Percentiles rank a stretch among this genome's conserved stretches.
Conservation (phyloP, 768 basidiomycete species). For the Mycena vulgaris region DNA sequence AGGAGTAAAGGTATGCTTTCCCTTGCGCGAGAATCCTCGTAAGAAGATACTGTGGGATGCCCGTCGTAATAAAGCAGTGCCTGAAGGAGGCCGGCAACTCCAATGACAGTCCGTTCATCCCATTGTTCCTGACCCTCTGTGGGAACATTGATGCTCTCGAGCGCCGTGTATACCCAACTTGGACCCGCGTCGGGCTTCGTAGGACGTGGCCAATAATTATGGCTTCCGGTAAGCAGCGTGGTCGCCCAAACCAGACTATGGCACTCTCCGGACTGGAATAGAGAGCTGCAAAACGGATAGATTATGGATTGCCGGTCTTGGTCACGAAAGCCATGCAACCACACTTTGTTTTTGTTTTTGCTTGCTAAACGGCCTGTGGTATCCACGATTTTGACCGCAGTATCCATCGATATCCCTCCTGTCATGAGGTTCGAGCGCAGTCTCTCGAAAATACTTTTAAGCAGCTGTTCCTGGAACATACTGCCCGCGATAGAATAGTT, state of each 20-base stretch:
- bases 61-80: neutral
- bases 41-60: too few relatives aligned
- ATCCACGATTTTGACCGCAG: neutral
- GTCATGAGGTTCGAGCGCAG: too few relatives aligned
- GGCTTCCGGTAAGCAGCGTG: neutral
- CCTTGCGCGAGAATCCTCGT: too few relatives aligned
- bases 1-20: neutral
- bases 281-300: neutral
- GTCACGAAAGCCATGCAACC: too few relatives aligned
- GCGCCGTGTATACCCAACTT: conserved; percentile 1
- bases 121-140: neutral
- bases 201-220: neutral
- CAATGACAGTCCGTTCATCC: neutral
- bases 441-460: too few relatives aligned
- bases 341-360: neutral
- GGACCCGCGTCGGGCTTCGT: neutral
- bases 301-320: neutral
- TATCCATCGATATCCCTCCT: too few relatives aligned
- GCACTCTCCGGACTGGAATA: neutral
- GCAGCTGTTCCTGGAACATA: too few relatives aligned
- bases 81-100: neutral
- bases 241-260: neutral
- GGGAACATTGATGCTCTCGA: neutral
- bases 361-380: neutral
- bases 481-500: too few relatives aligned